Base-by-base conservation (phyloP, 257 asterid genomes). In the Lycium barbarum region DNA sequence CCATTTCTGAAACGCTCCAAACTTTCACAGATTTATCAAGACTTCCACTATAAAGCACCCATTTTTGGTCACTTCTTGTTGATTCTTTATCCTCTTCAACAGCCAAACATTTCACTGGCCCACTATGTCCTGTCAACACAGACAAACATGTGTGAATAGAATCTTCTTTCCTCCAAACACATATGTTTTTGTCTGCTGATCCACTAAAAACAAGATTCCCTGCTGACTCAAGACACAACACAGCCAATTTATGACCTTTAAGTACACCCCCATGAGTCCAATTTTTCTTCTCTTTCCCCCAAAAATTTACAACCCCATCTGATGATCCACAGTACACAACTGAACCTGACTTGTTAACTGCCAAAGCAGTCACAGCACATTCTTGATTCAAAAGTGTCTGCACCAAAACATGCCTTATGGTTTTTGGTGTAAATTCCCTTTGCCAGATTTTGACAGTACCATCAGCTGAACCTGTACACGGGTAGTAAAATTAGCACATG, bases 161-260 rank as follows among this genome's bases (percentile, higher is more conserved):
- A 18, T 83, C 88, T 5, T 86, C 87, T 57, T 86, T 80, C 53
- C 71, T 65, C 90, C 90, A 88, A 4, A 88, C 88, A 43, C 87
- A 88, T 6, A 88, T 88, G 13, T 58, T 88, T 71, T 74, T 86
- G 40, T 88, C 90, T 0, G 88, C 88, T 1, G 90, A 86, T 36
- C 90, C 90, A 63, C 90, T 88, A 59, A 88, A 84, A 15, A 88
- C 87, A 55, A 87, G 63, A 51, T 83, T 82, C 35, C 86, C 87
- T 2, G 85, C 87, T 62, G 85, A 74, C 1, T 86, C 89, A 43
- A 87, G 80, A 45, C 89, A 87, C 12, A 87, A 18, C 33, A 87
- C 87, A 43, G 89, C 89, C 35, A 84, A 70, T 66, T 87, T 87
- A 67, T 87, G 89, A 36, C 89, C 87, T 1, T 86, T 72, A 55